A percentile compares a stretch with the other conserved stretches of the same genome.
Conservation (phyloP, 2,329 filamentous ascomycete species). For the Xylariaceae sp. region DNA sequence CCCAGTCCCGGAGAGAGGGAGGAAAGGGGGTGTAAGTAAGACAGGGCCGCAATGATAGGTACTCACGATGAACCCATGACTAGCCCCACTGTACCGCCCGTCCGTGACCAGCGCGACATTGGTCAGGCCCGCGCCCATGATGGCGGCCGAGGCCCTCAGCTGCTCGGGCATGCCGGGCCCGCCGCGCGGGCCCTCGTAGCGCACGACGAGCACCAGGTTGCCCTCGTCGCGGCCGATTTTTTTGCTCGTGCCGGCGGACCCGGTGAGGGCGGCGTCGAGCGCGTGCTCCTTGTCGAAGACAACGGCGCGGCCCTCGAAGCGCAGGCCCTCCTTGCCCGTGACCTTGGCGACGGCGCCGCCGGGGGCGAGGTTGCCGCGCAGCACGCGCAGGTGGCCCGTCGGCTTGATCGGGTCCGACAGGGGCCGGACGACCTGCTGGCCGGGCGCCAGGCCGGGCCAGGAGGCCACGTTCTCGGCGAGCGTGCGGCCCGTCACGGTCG, state of each 20-base stretch:
- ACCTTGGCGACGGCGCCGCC: conserved; percentile 92
- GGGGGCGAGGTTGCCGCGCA: conserved; percentile 81
- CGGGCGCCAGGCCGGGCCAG: conserved; percentile 50
- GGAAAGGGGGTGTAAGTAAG: too few species aligned
- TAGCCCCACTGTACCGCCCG: conserved; percentile 80
- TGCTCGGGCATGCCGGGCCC: conserved; percentile 97
- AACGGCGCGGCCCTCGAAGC: conserved; percentile 70
- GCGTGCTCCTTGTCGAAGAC: conserved; percentile 83
- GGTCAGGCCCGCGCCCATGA: conserved; percentile 83
- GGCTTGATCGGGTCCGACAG: conserved; percentile 67
- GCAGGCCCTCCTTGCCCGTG: conserved; percentile 85
- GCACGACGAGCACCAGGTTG: conserved; percentile 84
- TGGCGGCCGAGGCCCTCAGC: conserved; percentile 76
- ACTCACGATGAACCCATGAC: conserved; percentile 43
- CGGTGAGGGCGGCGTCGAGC: conserved; percentile 68
- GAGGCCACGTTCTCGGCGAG: conserved; percentile 64
- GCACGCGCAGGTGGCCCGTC: conserved; percentile 81
- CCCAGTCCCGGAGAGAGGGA: too few species aligned
- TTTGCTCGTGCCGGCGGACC: conserved; percentile 50
- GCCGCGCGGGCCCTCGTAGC: conserved; percentile 89
- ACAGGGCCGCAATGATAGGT: too few species aligned
- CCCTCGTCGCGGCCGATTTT: conserved; percentile 60
- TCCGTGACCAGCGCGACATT: conserved; percentile 91
- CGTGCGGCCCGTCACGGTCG: conserved; percentile 68
- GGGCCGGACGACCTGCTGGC: conserved; percentile 77